Percentiles rank a stretch among this genome's conserved stretches.
These are phyloP conservation scores for Ceriops zippeliana DNA, from an alignment of 345 rosid species.

Conservation along the genomic window DNA sequence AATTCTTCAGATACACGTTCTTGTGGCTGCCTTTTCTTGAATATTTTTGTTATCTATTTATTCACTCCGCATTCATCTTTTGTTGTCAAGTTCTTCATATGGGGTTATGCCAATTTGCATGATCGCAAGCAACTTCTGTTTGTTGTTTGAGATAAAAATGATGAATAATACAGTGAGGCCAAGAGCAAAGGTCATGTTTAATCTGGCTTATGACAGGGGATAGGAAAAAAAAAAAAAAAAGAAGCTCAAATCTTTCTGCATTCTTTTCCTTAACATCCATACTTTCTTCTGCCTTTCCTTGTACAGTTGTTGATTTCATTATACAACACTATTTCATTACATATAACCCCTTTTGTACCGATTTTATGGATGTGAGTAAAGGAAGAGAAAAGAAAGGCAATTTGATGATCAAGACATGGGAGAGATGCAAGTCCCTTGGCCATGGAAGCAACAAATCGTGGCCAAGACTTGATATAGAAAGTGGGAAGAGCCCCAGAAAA, in stretches of 20 bases:
- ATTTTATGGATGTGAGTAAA: constrained; percentile 29
- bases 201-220: constrained; percentile 30
- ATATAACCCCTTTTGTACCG: background rate
- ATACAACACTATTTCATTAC: too few relatives aligned
- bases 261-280: background rate
- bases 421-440: constrained; percentile 47
- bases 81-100: background rate
- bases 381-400: constrained; percentile 37
- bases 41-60: background rate
- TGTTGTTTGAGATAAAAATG: constrained; percentile 9
- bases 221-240: background rate
- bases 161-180: constrained; percentile 27
- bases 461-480: background rate
- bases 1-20: background rate
- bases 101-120: background rate
- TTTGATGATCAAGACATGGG: constrained; percentile 55
- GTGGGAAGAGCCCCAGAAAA: constrained; percentile 2
- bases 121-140: background rate
- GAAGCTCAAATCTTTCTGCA: too few relatives aligned
- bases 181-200: constrained; percentile 21
- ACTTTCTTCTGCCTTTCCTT: background rate
- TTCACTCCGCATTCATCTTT: background rate
- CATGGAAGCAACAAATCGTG: constrained; percentile 46
- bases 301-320: background rate
- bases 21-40: background rate